Evolutionary conservation across 805 yeast species (phyloP).

Genomic region (Sugiyamaella qingdaonensis): DNA sequence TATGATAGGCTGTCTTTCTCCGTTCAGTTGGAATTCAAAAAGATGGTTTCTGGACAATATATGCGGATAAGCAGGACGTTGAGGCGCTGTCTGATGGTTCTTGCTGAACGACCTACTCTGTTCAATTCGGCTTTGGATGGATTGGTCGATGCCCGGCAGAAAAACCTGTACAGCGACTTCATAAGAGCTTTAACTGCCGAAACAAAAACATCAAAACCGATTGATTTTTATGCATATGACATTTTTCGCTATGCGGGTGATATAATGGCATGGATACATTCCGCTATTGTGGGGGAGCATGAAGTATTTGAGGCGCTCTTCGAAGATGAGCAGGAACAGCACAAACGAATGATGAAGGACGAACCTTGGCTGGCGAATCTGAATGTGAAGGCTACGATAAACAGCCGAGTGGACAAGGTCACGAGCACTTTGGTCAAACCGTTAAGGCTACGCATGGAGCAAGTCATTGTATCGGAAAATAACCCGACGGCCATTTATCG

Average conservation of each 20-base stretch:
- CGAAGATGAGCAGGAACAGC: slow-evolving; percentile 29
- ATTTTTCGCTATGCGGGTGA: slow-evolving; percentile 82
- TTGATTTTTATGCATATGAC: slow-evolving; percentile 68
- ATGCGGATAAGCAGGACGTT: slow-evolving; percentile 21
- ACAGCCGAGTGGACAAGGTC: slow-evolving; percentile 43
- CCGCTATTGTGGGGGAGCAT: slow-evolving; percentile 79
- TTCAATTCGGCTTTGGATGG: slow-evolving; percentile 58
- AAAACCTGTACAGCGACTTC: slow-evolving; percentile 62
- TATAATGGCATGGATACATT: slow-evolving; percentile 81
- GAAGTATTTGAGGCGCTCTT: slow-evolving; percentile 69
- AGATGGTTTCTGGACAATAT: slow-evolving; percentile 16
- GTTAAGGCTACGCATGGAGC: slow-evolving; percentile 60
- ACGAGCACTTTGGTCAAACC: slow-evolving; percentile 56
- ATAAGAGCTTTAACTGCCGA: slow-evolving; percentile 35
- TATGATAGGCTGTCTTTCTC: slow-evolving; percentile 50
- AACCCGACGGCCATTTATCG: slow-evolving; percentile 53
- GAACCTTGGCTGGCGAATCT: slow-evolving; percentile 25
- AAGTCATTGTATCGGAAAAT: slow-evolving; percentile 60
- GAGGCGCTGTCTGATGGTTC: slow-evolving; percentile 23
- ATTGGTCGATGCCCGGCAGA: slow-evolving; percentile 67
- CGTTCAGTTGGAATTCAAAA: slow-evolving; percentile 31
- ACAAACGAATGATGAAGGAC: not conserved
- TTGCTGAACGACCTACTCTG: slow-evolving; percentile 35
- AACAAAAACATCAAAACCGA: slow-evolving; percentile 40
- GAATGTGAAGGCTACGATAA: slow-evolving; percentile 27